phyloP scores from a whole-genome alignment of 2,329 filamentous ascomycete species.

The Colletotrichum sp. region DNA sequence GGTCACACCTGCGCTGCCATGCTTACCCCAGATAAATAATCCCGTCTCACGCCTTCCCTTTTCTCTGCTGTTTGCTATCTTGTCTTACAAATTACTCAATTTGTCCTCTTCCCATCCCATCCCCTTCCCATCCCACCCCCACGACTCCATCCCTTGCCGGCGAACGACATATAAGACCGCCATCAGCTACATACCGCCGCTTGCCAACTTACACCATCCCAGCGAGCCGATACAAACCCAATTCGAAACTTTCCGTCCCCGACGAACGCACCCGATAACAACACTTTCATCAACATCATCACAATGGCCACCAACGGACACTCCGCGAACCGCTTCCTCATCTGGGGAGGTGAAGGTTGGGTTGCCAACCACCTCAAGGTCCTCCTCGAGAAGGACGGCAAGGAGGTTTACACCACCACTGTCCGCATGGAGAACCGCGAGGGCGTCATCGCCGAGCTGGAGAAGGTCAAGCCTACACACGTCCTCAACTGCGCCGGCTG shows the following conservation, averaged over 20 bases:
- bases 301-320: constrained; percentile 34
- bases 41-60: neutral
- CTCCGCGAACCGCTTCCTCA: constrained; percentile 55
- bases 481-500: constrained; percentile 71
- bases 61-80: neutral
- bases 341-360: constrained; percentile 70
- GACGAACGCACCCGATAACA: neutral
- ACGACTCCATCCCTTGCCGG: constrained; percentile 10
- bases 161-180: constrained; percentile 3
- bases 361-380: constrained; percentile 65
- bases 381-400: constrained; percentile 63
- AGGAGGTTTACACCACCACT: constrained; percentile 65
- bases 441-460: constrained; percentile 60
- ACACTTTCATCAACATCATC: neutral
- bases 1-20: constrained; percentile 8
- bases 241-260: neutral
- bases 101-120: neutral
- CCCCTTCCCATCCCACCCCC: neutral
- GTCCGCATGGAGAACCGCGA: constrained; percentile 70
- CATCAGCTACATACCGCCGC: neutral
- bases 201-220: neutral
- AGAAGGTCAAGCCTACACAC: constrained; percentile 66
- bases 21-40: constrained; percentile 21
- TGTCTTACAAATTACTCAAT: constrained; percentile 18
- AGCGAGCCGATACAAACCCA: neutral